Conservation (phyloP, 192 early-diverging fungal species). For the Coemansia sp. region DNA sequence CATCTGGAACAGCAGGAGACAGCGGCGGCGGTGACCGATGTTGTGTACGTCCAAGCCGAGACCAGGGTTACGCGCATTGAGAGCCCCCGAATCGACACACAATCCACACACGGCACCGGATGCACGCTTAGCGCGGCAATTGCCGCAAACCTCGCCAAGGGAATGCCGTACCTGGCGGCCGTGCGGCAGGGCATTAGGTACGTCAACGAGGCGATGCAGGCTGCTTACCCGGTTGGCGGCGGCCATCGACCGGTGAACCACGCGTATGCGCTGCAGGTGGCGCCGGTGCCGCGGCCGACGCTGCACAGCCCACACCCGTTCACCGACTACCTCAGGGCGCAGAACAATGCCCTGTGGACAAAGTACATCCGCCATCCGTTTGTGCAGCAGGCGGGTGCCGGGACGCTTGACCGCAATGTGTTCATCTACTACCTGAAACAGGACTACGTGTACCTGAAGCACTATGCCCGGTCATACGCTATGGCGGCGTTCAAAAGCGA, state of each 20-base stretch:
- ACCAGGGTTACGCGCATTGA: slow-evolving; percentile 48
- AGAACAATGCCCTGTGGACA: slow-evolving; percentile 53
- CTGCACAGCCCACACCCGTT: slow-evolving; percentile 52
- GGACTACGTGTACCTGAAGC: slow-evolving; percentile 78
- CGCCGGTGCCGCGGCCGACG: slow-evolving; percentile 32
- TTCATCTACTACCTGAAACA: slow-evolving; percentile 83
- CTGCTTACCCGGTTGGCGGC: slow-evolving; percentile 61
- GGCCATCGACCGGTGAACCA: slow-evolving; percentile 81
- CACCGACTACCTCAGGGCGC: slow-evolving; percentile 51
- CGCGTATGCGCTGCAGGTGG: slow-evolving; percentile 15
- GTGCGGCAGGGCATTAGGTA: slow-evolving; percentile 61
- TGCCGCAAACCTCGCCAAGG: slow-evolving; percentile 66
- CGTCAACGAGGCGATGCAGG: slow-evolving; percentile 65
- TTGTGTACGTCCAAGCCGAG: slow-evolving; percentile 59
- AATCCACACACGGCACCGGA: slow-evolving; percentile 84
- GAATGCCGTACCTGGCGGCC: slow-evolving; percentile 52
- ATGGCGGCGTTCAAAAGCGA: slow-evolving; percentile 75
- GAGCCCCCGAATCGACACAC: slow-evolving; percentile 63
- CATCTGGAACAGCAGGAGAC: slow-evolving; percentile 59
- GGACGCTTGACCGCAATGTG: slow-evolving; percentile 63
- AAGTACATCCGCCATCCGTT: slow-evolving; percentile 72
- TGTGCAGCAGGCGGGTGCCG: slow-evolving; percentile 73
- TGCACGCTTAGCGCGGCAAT: slow-evolving; percentile 86
- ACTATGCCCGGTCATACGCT: slow-evolving; percentile 76
- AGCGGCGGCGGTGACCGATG: slow-evolving; percentile 54